Base-by-base conservation (phyloP, 1,139 yeast genomes). In the Yamadazyma buinensis region DNA sequence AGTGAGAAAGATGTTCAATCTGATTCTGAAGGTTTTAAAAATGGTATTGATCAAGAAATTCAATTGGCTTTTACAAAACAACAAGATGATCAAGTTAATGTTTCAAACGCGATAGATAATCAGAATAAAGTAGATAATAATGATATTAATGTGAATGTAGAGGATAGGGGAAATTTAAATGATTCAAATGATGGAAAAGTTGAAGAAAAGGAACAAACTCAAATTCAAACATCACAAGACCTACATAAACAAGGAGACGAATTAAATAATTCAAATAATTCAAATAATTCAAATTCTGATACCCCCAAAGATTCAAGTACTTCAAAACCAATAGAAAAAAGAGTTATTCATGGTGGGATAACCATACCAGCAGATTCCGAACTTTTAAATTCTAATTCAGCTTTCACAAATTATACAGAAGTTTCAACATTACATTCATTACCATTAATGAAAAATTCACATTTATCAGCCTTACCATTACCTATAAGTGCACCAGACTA, bases 391-490 rank as follows among this genome's bases (percentile, higher is more conserved):
- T 60, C 74, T 9, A 63, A 59, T 37, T 48, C 63, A 9, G 75
- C 75, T 1, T 57, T 64, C 32, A 71, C 68, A 1, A 72, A 73
- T 1, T 69, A 69, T 41, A 62, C 62, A 30, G 69, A 69, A 15
- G 52, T 68, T 18, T 58, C 72, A 2, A 57, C 61, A 38, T 44
- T 59, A 30, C 69, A 72, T 1, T 59, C 69, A 1, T 44, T 61
- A 17, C 66, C 72, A 0, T 53, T 61, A 26, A 51, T 71, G 14
- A 59, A 76, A 1, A 72, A 67, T 43, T 78, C 78, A 1, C 81
- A 77, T 43, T 52, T 78, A 30, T 72, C 80, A 0, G 77, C 82
- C 1, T 58, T 79, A 29, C 84, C 84, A 2, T 54, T 79, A 34
- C 68, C 78, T 2, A 56, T 77, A 5, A 65, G 75, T 2, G 78